These are phyloP conservation scores for Excoecaria agallocha DNA, from an alignment of 345 rosid species.

Conservation along the genomic window DNA sequence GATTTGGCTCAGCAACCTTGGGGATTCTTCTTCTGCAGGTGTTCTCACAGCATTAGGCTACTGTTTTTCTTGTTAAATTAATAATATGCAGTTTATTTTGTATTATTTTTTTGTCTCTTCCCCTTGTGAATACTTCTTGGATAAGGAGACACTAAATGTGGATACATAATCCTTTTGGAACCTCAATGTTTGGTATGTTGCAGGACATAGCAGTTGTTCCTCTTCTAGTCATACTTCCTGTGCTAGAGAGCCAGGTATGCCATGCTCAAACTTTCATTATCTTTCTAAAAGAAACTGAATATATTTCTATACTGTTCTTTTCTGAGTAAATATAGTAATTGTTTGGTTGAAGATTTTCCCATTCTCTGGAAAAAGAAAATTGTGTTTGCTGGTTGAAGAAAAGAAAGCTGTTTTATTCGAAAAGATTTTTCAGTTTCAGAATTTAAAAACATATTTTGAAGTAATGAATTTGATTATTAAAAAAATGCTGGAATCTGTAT, in stretches of 20 bases:
- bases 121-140: constrained; percentile 10
- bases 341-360: not conserved
- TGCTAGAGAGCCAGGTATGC: constrained; percentile 86
- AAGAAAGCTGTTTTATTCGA: not conserved
- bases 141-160: constrained; percentile 19
- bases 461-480: not conserved
- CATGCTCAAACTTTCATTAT: not conserved
- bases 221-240: constrained; percentile 86
- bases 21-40: constrained; percentile 99
- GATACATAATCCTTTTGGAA: constrained; percentile 23
- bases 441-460: not conserved
- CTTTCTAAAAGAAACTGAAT: not conserved
- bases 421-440: not conserved
- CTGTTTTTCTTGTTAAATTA: not conserved
- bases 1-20: constrained; percentile 95
- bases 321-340: not conserved
- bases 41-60: constrained; percentile 6
- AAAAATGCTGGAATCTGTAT: not conserved
- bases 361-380: not conserved
- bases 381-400: not conserved
- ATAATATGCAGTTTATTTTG: not conserved
- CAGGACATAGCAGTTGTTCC: constrained; percentile 98
- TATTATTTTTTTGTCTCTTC: constrained; percentile 17
- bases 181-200: constrained; percentile 26
- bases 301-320: not conserved